phyloP scores from a whole-genome alignment of 2,329 filamentous ascomycete species.

The Acrocalymma vagum region DNA sequence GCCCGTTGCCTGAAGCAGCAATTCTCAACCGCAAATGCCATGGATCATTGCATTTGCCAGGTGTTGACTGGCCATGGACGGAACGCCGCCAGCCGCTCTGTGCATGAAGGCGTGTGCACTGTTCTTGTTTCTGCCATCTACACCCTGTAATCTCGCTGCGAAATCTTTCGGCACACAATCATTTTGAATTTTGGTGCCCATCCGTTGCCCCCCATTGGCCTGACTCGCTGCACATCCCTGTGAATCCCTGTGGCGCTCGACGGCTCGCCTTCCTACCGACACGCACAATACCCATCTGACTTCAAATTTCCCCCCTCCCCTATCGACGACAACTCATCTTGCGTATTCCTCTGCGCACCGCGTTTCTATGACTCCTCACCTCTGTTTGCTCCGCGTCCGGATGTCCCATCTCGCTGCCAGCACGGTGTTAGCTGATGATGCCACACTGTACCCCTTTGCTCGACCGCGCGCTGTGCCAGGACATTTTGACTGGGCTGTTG shows the following conservation, averaged over 20 bases:
- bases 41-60: constrained; percentile 15
- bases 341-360: constrained; percentile 37
- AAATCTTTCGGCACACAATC: constrained; percentile 45
- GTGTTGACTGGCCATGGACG: constrained; percentile 38
- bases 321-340: constrained; percentile 49
- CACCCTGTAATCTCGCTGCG: constrained; percentile 37
- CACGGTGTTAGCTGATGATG: constrained; percentile 1
- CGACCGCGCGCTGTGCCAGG: not conserved
- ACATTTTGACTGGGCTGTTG: not conserved
- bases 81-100: constrained; percentile 41
- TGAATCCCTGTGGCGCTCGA: constrained; percentile 24
- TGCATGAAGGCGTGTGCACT: constrained; percentile 41
- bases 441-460: constrained; percentile 4
- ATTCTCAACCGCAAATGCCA: constrained; percentile 35
- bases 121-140: constrained; percentile 37
- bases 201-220: constrained; percentile 36
- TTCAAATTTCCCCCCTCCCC: constrained; percentile 31
- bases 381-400: constrained; percentile 39
- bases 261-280: constrained; percentile 34
- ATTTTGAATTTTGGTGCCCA: constrained; percentile 42
- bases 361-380: constrained; percentile 38
- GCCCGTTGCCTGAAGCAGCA: constrained; percentile 37
- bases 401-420: constrained; percentile 8
- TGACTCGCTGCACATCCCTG: constrained; percentile 26
- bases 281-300: constrained; percentile 36